Evolutionary conservation across 352 stramenopile species (phyloP).

Genomic region (Saprolegnia parasitica): DNA sequence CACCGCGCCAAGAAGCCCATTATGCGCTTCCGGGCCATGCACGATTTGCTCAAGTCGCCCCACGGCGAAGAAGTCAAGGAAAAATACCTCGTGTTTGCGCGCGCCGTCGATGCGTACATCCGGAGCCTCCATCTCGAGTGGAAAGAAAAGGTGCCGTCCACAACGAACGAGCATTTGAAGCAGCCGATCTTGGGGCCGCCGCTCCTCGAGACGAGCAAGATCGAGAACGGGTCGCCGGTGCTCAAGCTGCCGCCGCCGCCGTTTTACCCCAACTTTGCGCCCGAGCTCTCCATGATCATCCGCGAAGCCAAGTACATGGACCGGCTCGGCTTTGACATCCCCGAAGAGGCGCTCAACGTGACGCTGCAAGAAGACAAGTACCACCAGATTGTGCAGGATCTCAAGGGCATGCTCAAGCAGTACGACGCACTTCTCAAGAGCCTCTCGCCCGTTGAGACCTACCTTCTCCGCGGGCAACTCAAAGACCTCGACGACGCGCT

Average conservation of each 20-base stretch:
- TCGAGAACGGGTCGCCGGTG: slow-evolving; percentile 64
- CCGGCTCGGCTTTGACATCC: slow-evolving; percentile 92
- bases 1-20: slow-evolving; percentile 93
- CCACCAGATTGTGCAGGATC: slow-evolving; percentile 89
- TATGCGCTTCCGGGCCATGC: slow-evolving; percentile 89
- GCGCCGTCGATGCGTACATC: slow-evolving; percentile 90
- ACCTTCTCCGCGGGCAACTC: slow-evolving; percentile 85
- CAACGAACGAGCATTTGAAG: slow-evolving; percentile 92
- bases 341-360: slow-evolving; percentile 93
- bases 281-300: slow-evolving; percentile 92
- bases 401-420: slow-evolving; percentile 88
- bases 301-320: slow-evolving; percentile 95
- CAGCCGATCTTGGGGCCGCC: slow-evolving; percentile 89
- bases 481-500: slow-evolving; percentile 85
- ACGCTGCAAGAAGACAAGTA: slow-evolving; percentile 96
- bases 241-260: slow-evolving; percentile 85
- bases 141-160: slow-evolving; percentile 76
- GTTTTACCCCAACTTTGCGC: slow-evolving; percentile 92
- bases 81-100: slow-evolving; percentile 91
- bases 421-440: slow-evolving; percentile 84
- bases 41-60: slow-evolving; percentile 88
- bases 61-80: slow-evolving; percentile 92
- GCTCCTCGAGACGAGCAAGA: slow-evolving; percentile 67
- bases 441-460: slow-evolving; percentile 86
- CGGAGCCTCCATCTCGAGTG: slow-evolving; percentile 91